Evolutionary conservation across 192 early-diverging fungal genomes (phyloP), one percentile per base, ranked within the genome.

Genomic region (Coemansia sp.): DNA sequence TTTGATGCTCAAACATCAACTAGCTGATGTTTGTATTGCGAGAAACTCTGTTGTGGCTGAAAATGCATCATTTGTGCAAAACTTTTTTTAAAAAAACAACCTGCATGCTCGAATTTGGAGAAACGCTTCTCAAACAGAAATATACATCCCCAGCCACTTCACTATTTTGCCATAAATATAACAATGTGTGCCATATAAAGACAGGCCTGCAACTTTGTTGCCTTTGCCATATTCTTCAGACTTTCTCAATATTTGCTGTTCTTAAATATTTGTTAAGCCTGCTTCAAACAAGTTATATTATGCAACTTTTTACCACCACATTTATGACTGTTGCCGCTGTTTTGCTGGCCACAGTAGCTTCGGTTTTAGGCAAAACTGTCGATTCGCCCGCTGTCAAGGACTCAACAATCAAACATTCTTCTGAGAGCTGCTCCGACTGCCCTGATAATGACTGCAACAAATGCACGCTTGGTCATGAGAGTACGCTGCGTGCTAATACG

Each of bases 381-480:
- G 60, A 56, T 9, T 59, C 40, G 1, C 69, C 78, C n/a, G 72
- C 78, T 4, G 49, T 51, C 69, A 81, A 81, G 56, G 78, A 81
- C 73, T 75, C 78, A 3, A 81, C 78, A 23, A 74, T 81, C 49
- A 21, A 63, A 40, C 72, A 69, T 44, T 81, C 78, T 3, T 72
- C 72, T 23, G 66, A 66, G 19, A 64, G 57, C 66, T 81, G 78
- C 51, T 42, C 78, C 34, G 28, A 66, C 50, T 81, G 78, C 53
- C 72, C 78, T 1, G 59, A 81, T 11, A 26, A 56, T 50, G 72
- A 81, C 73, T 81, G 78, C 69, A 72, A 75, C 61, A 53, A 75
- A 38, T 81, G 78, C 57, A 75, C 78, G 3, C 64, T 75, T 6
- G 78, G 78, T 37, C 42, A 65, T 31, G 52, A 72, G 7, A 17